A percentile compares a stretch with the other conserved stretches of the same genome.
These are phyloP conservation scores for Mucor racemosus DNA, from an alignment of 371 early-diverging fungal genomes.

Conservation along the genomic window DNA sequence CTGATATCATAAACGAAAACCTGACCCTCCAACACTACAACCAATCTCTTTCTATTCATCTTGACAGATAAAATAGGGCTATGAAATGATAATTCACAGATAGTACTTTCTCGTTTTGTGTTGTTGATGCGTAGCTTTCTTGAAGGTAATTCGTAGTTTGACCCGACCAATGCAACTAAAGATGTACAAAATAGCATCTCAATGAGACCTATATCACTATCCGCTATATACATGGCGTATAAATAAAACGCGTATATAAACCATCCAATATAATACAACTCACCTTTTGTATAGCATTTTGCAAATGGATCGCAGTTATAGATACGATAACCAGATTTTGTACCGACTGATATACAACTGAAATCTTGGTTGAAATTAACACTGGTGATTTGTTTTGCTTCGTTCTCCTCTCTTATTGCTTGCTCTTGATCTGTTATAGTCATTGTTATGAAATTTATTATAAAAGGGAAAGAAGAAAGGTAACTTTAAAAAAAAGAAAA, in stretches of 20 bases:
- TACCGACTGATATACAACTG: constrained; percentile 89
- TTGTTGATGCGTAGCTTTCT: constrained; percentile 89
- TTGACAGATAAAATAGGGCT: constrained; percentile 92
- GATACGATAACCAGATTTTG: constrained; percentile 84
- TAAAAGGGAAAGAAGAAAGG: neutral
- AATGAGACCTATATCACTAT: constrained; percentile 83
- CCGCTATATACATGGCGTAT: constrained; percentile 37
- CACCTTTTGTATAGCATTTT: constrained; percentile 79
- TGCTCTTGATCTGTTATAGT: constrained; percentile 7
- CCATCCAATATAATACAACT: constrained; percentile 4
- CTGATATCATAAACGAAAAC: constrained; percentile 90
- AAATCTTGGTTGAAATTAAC: constrained; percentile 95
- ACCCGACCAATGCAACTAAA: constrained; percentile 88
- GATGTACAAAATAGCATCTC: constrained; percentile 93
- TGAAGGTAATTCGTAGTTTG: constrained; percentile 74
- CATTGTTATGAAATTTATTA: neutral
- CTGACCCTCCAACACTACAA: constrained; percentile 91
- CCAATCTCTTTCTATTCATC: constrained; percentile 89
- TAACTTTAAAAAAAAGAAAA: neutral
- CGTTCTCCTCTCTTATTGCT: neutral
- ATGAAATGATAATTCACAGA: constrained; percentile 94
- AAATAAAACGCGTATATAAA: neutral
- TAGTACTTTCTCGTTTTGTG: constrained; percentile 95
- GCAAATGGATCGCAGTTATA: constrained; percentile 95
- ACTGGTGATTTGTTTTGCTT: constrained; percentile 3